Conservation (phyloP, 495 filamentous ascomycete species). For the Penicillium nucicola region DNA sequence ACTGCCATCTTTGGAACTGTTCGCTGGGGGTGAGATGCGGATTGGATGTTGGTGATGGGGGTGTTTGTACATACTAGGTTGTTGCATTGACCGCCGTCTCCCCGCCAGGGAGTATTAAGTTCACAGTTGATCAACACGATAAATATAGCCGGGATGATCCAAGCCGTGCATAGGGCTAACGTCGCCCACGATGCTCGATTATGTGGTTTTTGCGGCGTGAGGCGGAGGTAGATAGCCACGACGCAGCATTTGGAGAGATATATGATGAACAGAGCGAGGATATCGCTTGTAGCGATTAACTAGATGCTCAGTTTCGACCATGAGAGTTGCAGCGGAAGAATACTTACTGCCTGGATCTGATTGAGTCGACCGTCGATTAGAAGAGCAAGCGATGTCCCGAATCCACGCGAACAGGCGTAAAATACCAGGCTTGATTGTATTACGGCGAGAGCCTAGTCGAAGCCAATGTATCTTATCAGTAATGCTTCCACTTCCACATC, state of each 20-base stretch:
- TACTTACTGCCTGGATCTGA: slow-evolving; percentile 35
- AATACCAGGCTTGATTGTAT: slow-evolving; percentile 38
- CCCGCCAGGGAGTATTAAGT: slow-evolving; percentile 36
- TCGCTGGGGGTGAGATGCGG: too few relatives aligned
- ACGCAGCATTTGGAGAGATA: slow-evolving; percentile 49
- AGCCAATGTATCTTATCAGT: not conserved
- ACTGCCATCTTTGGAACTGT: slow-evolving; percentile 42
- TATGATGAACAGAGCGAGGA: slow-evolving; percentile 42
- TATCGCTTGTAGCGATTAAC: slow-evolving; percentile 37
- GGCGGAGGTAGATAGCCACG: slow-evolving; percentile 42
- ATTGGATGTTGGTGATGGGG: too few relatives aligned
- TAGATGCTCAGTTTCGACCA: slow-evolving; percentile 14
- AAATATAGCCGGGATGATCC: slow-evolving; percentile 34
- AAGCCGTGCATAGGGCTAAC: slow-evolving; percentile 31
- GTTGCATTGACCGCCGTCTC: slow-evolving; percentile 28
- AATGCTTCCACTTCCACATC: not conserved
- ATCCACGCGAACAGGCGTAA: slow-evolving; percentile 31
- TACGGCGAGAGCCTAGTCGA: slow-evolving; percentile 26
- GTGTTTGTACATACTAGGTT: slow-evolving; percentile 31
- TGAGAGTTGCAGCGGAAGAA: not conserved
- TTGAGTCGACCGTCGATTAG: slow-evolving; percentile 26
- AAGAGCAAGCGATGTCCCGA: slow-evolving; percentile 39
- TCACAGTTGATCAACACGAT: slow-evolving; percentile 39
- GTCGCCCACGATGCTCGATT: slow-evolving; percentile 34
- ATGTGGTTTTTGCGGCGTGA: slow-evolving; percentile 44